These are phyloP conservation scores for Stephanodiscus minutulus DNA, from an alignment of 108 stramenopile species.

Conservation along the genomic window DNA sequence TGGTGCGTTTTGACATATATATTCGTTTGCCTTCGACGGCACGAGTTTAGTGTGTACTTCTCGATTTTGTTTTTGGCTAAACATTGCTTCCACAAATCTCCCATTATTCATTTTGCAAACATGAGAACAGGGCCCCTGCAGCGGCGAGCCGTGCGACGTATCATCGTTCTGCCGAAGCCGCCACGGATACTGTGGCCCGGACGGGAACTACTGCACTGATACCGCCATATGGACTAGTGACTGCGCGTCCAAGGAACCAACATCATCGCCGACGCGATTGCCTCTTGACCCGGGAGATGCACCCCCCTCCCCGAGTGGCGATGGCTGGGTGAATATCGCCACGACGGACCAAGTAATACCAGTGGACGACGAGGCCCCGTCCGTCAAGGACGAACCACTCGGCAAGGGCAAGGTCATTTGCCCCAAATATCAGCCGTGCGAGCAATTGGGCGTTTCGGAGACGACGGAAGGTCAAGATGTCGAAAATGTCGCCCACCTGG, in stretches of 20 bases:
- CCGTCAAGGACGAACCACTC: background rate
- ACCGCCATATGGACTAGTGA: slow-evolving; percentile 38
- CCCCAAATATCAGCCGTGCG: background rate
- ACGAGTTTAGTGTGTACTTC: slow-evolving; percentile 3
- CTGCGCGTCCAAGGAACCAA: slow-evolving; percentile 15
- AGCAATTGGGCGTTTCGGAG: background rate
- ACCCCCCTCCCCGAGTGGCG: background rate
- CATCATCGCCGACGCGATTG: slow-evolving; percentile 1
- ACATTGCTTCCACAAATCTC: no score
- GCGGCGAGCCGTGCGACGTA: slow-evolving; percentile 31
- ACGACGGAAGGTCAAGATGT: background rate
- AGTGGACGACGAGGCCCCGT: background rate
- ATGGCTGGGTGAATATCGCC: background rate
- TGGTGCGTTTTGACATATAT: background rate
- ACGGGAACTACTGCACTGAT: slow-evolving; percentile 34
- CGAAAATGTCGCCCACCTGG: background rate
- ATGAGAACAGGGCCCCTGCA: slow-evolving; percentile 18
- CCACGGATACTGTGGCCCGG: slow-evolving; percentile 44
- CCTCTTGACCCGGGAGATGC: background rate
- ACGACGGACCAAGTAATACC: background rate
- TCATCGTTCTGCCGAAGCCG: slow-evolving; percentile 29
- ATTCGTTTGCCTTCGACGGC: background rate
- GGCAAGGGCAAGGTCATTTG: background rate
- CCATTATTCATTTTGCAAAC: background rate
- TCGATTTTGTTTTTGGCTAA: background rate